These are phyloP conservation scores for Mitragyna speciosa DNA, from an alignment of 257 asterid genomes.

Conservation along the genomic window DNA sequence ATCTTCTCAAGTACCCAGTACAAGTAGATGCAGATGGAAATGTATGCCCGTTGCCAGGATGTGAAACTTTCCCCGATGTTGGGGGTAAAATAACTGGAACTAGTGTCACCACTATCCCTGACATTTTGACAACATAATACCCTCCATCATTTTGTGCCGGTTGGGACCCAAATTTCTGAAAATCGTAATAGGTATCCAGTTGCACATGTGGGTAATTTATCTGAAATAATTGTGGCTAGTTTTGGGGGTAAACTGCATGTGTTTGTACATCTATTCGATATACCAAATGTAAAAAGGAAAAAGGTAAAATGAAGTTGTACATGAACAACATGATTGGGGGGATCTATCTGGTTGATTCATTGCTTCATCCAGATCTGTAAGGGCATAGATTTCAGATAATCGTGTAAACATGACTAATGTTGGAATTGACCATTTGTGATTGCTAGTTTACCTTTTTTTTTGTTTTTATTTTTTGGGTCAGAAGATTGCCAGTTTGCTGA, in stretches of 20 bases:
- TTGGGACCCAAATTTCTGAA: not conserved
- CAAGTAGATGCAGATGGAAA: slow-evolving; percentile 61
- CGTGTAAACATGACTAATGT: not conserved
- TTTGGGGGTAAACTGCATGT: not conserved
- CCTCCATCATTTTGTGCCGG: not conserved
- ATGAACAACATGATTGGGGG: not conserved
- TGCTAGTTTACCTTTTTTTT: too few species aligned
- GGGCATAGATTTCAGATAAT: not conserved
- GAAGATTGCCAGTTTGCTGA: not conserved
- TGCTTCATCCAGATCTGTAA: not conserved
- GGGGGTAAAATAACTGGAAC: slow-evolving; percentile 84
- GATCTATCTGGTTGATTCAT: not conserved
- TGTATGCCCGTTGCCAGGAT: slow-evolving; percentile 55
- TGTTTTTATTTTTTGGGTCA: too few species aligned
- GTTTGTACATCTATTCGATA: not conserved
- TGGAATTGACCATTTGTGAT: not conserved
- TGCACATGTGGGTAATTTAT: not conserved
- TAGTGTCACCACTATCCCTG: slow-evolving; percentile 64
- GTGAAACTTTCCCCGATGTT: slow-evolving; percentile 72
- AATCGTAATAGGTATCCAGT: not conserved
- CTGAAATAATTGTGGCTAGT: not conserved
- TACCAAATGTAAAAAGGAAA: not conserved
- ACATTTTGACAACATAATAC: slow-evolving; percentile 62
- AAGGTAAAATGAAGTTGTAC: not conserved
- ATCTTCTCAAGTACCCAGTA: slow-evolving; percentile 83